Base-by-base conservation (phyloP, 1,284 basidiomycete genomes). In the Heterobasidion occidentale region DNA sequence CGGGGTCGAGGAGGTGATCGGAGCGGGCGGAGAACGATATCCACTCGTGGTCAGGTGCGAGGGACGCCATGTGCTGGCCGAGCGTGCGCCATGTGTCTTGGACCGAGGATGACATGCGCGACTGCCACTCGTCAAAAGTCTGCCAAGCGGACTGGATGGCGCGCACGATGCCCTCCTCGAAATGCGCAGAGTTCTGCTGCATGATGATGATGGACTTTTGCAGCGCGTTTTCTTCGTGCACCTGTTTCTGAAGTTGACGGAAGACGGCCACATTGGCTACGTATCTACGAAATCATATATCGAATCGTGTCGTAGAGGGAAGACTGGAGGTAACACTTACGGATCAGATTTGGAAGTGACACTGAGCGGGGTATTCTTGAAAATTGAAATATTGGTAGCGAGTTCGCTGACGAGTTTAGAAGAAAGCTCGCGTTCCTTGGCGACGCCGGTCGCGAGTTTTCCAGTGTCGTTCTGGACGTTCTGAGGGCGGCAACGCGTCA, bases 141-240 rank as follows among this genome's bases (percentile, higher is more conserved):
- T 90, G 84, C 96, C 96, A 99, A 0, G 96, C 94, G 42, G 92
- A 94, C 73, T 99, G 94, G 62, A 99, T 86, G 36, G 92, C 88
- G 62, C 92, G 90, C 45, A 99, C 94, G 65, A 99, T 92, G 59
- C 95, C 96, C 67, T 94, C 92, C 72, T 98, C 96, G 64, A 99
- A 99, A 70, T 97, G 90, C 20, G 95, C 96, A 51, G 90, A 93
- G 72, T 98, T 98, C 66, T 98, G 90, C 70, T 99, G 96, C 85
- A 98, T 98, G 71, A 99, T 97, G 67, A 99, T 89, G 68, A 98
- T 91, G n/a, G 89, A 93, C 72, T 99, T 99, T 73, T 99, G 97
- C 17, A 99, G 83, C 0, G 95, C 86, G 68, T 99, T 99, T 75
- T 99, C 97, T 74, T 97, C 96, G 72, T 95, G 88, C 51, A 98